Base-by-base conservation (phyloP, 148 eudicot genomes). In the Dysphania ambrosioides region DNA sequence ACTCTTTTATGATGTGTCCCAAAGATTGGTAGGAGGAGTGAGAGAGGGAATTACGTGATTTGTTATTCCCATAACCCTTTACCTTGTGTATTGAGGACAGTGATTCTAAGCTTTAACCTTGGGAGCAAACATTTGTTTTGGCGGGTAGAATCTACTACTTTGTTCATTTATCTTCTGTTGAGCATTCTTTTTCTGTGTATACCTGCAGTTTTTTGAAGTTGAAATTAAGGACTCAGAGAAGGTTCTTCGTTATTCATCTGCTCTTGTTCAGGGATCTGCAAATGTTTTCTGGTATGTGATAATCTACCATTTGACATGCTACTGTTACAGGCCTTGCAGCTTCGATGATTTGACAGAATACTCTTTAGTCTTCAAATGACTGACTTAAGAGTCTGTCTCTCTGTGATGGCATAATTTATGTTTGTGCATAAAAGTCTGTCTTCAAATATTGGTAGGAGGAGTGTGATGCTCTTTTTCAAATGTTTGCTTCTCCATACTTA, bases 241-340 rank as follows among this genome's bases (percentile, higher is more conserved):
- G 79, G 93, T 94, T 62, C 91, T 94, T 59, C 98, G 98, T 59
- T 94, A 91, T 78, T 90, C 97, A 21, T 94, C 92, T 66, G 98
- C 98, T 76, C 96, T 94, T 82, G 97, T 94, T 78, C 97, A 90
- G 84, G 98, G 98, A 76, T 93, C 96, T 72, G 87, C 93, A 79
- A 91, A 88, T 84, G 88, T 94, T 80, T 91, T 94, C 86, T 94
- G 98, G 98, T 91, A 90, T 57, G 85, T 21, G 26, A 53, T 53
- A 23, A 7, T 27, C 30, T 15, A 24, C 5, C 16, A 59, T 10
- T 27, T 59, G 6, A 13, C 15, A 11, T 29, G 18, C 63, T 24
- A 1, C 18, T 59, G 27, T 59, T 53, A 26, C 32, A 51, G n/a
- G n/a, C n/a, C n/a, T n/a, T n/a, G n/a, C n/a, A n/a, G 34, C 18